phyloP scores from a whole-genome alignment of 2,329 filamentous ascomycete species.

The Diaporthe citri region DNA sequence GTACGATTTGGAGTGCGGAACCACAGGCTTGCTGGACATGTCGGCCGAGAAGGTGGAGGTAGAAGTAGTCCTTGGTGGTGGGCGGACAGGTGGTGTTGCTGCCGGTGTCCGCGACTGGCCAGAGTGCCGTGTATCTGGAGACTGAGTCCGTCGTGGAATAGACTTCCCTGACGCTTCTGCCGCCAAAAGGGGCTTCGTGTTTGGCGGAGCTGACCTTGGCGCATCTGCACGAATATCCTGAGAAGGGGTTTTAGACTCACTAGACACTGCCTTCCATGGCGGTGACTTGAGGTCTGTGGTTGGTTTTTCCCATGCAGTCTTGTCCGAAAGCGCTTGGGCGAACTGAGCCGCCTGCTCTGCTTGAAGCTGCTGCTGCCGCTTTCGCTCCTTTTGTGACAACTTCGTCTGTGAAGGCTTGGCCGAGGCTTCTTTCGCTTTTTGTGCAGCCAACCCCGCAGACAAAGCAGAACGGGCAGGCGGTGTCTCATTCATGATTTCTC shows the following conservation, averaged over 20 bases:
- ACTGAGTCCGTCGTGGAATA: conserved; percentile 64
- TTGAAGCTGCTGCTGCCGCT: conserved; percentile 81
- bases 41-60: conserved; percentile 45
- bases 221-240: conserved; percentile 61
- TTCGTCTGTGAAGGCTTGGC: conserved; percentile 64
- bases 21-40: conserved; percentile 55
- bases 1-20: conserved; percentile 73
- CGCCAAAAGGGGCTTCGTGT: conserved; percentile 58
- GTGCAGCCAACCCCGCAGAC: conserved; percentile 66
- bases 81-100: conserved; percentile 37
- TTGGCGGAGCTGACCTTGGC: conserved; percentile 47
- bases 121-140: conserved; percentile 73
- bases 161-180: conserved; percentile 56
- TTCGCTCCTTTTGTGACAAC: conserved; percentile 92
- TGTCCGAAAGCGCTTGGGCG: conserved; percentile 48
- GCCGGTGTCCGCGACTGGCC: conserved; percentile 62
- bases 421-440: conserved; percentile 57
- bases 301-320: conserved; percentile 60
- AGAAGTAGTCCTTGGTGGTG: conserved; percentile 37
- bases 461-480: conserved; percentile 64
- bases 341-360: conserved; percentile 59
- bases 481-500: conserved; percentile 78
- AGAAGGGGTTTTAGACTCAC: conserved; percentile 62
- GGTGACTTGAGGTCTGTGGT: conserved; percentile 56
- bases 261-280: conserved; percentile 76